phyloP scores from a whole-genome alignment of 192 early-diverging fungal species.

The Coemansia furcata region DNA sequence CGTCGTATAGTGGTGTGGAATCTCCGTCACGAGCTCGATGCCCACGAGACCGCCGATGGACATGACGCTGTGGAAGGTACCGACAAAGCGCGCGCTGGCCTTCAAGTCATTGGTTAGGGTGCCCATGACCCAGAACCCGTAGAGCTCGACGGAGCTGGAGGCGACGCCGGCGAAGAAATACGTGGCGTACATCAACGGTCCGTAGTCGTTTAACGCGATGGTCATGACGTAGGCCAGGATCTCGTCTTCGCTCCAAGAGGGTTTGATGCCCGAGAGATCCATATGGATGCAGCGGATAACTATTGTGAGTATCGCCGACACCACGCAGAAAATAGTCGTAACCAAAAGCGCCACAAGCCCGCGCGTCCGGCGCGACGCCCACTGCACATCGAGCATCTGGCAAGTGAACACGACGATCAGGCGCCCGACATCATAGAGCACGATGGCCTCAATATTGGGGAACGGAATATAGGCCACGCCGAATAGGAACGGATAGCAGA shows the following conservation, averaged over 20 bases:
- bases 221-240: conserved; percentile 12
- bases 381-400: conserved; percentile 35
- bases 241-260: background rate
- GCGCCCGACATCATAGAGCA: conserved; percentile 36
- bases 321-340: conserved; percentile 5
- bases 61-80: conserved; percentile 38
- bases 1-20: conserved; percentile 10
- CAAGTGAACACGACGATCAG: conserved; percentile 30
- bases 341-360: conserved; percentile 13
- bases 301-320: conserved; percentile 13
- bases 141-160: conserved; percentile 43
- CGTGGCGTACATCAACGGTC: conserved; percentile 12
- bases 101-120: conserved; percentile 46
- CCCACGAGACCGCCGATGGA: conserved; percentile 33
- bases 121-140: conserved; percentile 46
- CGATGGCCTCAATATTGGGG: conserved; percentile 19
- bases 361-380: conserved; percentile 26
- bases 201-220: conserved; percentile 4
- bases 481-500: conserved; percentile 34
- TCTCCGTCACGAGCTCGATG: conserved; percentile 16
- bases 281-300: background rate
- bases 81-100: conserved; percentile 37
- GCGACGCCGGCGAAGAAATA: conserved; percentile 42
- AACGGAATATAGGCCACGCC: conserved; percentile 26
- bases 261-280: conserved; percentile 13